phyloP scores from a whole-genome alignment of 257 asterid species.

The Striga asiatica region DNA sequence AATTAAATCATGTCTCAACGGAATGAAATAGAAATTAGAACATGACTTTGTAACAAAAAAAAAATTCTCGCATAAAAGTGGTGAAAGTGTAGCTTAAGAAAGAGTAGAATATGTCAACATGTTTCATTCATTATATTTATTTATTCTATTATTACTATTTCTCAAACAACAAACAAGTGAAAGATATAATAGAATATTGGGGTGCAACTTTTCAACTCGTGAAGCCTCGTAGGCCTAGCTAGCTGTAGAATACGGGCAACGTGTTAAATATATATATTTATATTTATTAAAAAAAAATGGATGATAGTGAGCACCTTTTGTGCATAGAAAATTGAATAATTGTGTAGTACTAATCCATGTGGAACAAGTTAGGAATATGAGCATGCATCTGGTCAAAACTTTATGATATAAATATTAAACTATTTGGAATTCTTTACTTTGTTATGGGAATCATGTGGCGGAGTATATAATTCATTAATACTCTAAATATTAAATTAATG shows the following conservation, averaged over 20 bases:
- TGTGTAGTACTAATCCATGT: not conserved
- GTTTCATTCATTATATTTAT: too few species aligned
- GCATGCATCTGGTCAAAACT: constrained; percentile 24
- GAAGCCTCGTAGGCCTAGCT: not conserved
- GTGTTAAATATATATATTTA: not conserved
- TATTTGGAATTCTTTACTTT: constrained; percentile 13
- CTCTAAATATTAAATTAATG: not conserved
- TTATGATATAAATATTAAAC: constrained; percentile 7
- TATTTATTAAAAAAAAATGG: not conserved
- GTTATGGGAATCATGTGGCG: constrained; percentile 8
- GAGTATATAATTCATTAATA: not conserved
- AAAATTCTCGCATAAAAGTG: too few species aligned
- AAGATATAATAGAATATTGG: not conserved
- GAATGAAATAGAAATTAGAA: too few species aligned
- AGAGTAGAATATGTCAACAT: too few species aligned
- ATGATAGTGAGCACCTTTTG: too few species aligned
- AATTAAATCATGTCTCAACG: too few species aligned
- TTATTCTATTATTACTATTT: too few species aligned
- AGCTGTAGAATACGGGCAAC: not conserved
- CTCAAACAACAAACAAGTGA: not conserved
- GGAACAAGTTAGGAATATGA: constrained; percentile 17
- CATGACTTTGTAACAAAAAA: too few species aligned
- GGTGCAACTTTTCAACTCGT: not conserved
- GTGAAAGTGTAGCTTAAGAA: too few species aligned
- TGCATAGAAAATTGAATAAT: constrained; percentile 5